Evolutionary conservation across 805 yeast species (phyloP), one percentile per base, ranked within the genome.

Genomic region (Sporopachydermia lactativora): DNA sequence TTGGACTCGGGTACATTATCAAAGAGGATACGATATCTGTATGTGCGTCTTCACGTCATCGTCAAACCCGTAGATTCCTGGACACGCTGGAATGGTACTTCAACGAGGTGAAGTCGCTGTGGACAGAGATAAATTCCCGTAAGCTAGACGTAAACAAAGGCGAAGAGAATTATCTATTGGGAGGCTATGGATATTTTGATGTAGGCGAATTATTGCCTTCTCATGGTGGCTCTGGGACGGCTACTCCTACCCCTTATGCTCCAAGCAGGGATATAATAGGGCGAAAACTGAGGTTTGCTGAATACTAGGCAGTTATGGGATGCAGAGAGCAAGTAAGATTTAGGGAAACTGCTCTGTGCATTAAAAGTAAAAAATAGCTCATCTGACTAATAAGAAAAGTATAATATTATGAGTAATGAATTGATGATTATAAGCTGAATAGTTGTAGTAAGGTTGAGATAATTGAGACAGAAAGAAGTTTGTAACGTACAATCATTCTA

Each of bases 1-100:
- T 80, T 58, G 96, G 96, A n/a, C 70, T 86, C 31, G 95, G 95
- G 3, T 86, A 86, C 56, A 83, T 86, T 48, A 80, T 86, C 49
- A 85, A 88, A 57, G 73, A 67, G 36, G 82, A 84, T 52, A 75
- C 84, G 15, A 73, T 86, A 18, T 73, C 86, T 1, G 71, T 86
- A 5, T 84, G 94, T 39, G 80, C 82, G 3, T 77, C 92, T 18
- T 84, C 95, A 11, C 86, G 84, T 59, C 88, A 81, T 59, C 70
- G 96, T 42, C 96, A 86, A 61, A 84, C 95, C 0, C 68, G 71
- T 47, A 68, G 96, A 52, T 82, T 82, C 49, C 64, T 73, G 51
- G 80, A 71, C 52, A 83, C 84, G 18, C 70, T 77, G 58, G 70
- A 69, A 49, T 72, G 74, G 45, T 81, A 72, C 47, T 66, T 73